Base-by-base conservation (phyloP, 1,139 yeast genomes). In the Suhomyces bolitotheri region DNA sequence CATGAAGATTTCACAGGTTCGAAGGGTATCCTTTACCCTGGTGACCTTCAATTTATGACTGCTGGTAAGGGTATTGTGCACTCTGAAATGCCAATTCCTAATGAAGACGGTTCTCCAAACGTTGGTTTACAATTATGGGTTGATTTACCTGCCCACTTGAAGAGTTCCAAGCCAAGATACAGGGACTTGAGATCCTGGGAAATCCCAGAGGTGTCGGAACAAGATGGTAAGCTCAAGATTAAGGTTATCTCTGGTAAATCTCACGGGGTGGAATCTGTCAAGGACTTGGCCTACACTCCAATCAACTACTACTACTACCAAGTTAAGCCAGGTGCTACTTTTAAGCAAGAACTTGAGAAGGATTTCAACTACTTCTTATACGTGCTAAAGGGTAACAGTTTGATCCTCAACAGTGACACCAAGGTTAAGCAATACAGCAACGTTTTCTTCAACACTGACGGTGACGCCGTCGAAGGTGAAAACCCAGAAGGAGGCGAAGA, bases 21-120 rank as follows among this genome's bases (percentile, higher is more conserved):
- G 22, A 73, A 76, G 39, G 96, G 96, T 36, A 71, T 87, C 14
- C 66, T 89, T 38, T 76, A 78, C 40, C 81, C 89, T 15, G 97
- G 96, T 34, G 97, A 89, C 56, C 67, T 89, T 48, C 97, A 89
- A 63, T 88, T 89, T 57, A 89, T 89, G 95, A 89, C 96, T 39
- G 96, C 96, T 7, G 96, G 97, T 38, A 77, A 73, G 47, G 97
- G 96, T 36, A 78, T 88, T 29, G 88, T 86, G 25, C 96, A 88
- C 53, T 77, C 89, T 5, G 95, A 86, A 53, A 84, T 86, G 79
- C 96, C 96, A n/a, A 77, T 84, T 22, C 69, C 71, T 26, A 71
- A 71, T 46, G 69, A 70, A 7, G 79, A 78, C 45, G 84, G 82
- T 16, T 56, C 70, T 14, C 64, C 75, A 1, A 78, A 81, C 24